Percentiles rank a stretch among this genome's conserved stretches.
Conservation (phyloP, 2,329 filamentous ascomycete genomes). For the Paecilomyces sp. region DNA sequence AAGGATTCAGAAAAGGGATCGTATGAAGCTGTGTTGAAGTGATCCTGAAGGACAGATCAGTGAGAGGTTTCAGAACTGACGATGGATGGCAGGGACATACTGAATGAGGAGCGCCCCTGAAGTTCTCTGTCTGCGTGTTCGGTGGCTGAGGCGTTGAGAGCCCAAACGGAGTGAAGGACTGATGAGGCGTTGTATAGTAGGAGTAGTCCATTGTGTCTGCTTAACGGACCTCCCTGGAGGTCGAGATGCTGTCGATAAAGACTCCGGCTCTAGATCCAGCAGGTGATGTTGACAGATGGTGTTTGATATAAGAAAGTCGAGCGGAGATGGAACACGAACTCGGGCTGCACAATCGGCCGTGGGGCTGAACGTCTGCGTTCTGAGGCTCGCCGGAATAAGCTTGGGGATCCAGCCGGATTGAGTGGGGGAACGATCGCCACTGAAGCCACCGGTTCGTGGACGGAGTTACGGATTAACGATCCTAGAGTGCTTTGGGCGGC, state of each 20-base stretch:
- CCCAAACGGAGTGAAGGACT: slow-evolving; percentile 44
- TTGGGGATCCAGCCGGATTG: not conserved
- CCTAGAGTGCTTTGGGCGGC: no score
- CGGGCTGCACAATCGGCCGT: not conserved
- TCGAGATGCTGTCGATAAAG: not conserved
- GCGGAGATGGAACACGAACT: not conserved
- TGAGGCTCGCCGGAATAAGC: not conserved
- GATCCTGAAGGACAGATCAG: slow-evolving; percentile 18
- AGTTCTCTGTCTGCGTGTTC: slow-evolving; percentile 36
- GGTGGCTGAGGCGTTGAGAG: slow-evolving; percentile 36
- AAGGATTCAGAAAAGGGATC: slow-evolving; percentile 32
- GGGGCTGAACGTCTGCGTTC: not conserved
- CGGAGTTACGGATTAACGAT: not conserved
- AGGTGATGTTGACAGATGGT: not conserved
- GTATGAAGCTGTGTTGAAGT: slow-evolving; percentile 28
- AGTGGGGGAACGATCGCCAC: not conserved
- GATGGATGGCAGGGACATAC: slow-evolving; percentile 23
- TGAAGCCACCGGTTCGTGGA: not conserved
- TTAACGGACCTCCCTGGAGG: not conserved
- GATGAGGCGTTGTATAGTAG: slow-evolving; percentile 40
- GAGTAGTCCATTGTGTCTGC: slow-evolving; percentile 48
- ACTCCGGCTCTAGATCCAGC: not conserved
- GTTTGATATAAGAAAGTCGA: not conserved
- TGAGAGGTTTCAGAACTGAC: slow-evolving; percentile 7
- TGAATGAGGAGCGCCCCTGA: slow-evolving; percentile 35